Percentiles rank a stretch among this genome's conserved stretches.
These are phyloP conservation scores for Closterium sp. DNA, from an alignment of 139 green algal species.

Conservation along the genomic window DNA sequence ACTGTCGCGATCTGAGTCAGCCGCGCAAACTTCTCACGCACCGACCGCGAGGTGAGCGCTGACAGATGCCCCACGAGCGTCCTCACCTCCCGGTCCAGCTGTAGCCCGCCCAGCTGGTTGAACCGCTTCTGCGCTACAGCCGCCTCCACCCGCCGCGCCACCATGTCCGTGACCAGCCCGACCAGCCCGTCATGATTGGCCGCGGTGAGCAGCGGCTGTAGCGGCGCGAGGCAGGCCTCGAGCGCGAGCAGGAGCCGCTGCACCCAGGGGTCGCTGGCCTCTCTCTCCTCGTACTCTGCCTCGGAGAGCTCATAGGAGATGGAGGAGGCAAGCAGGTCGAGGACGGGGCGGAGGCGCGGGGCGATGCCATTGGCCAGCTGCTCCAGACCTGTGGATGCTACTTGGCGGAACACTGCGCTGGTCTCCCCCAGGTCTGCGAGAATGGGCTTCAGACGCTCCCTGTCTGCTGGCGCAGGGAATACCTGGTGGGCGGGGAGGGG, in stretches of 20 bases:
- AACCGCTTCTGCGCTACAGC: conserved; percentile 80
- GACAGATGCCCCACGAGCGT: conserved; percentile 68
- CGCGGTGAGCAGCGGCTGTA: conserved; percentile 74
- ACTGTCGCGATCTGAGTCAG: conserved; percentile 86
- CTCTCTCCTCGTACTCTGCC: conserved; percentile 67
- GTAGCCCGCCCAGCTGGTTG: conserved; percentile 90
- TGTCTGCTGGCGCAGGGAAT: conserved; percentile 64
- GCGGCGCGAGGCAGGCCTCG: conserved; percentile 54
- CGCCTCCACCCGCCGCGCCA: conserved; percentile 76
- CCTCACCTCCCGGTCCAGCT: conserved; percentile 84
- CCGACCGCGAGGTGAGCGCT: conserved; percentile 71
- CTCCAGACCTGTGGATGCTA: conserved; percentile 66
- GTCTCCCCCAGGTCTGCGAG: conserved; percentile 83
- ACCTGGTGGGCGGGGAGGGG: conserved; percentile 23
- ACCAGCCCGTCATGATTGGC: conserved; percentile 77
- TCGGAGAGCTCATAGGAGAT: conserved; percentile 76
- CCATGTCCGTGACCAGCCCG: conserved; percentile 67
- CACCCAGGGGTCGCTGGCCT: conserved; percentile 74
- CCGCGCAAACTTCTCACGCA: conserved; percentile 89
- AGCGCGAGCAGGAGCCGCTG: conserved; percentile 67
- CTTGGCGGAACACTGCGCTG: conserved; percentile 62
- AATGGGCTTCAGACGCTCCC: conserved; percentile 68
- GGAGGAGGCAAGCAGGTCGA: conserved; percentile 70
- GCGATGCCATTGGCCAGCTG: conserved; percentile 69
- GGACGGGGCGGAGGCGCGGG: conserved; percentile 62